Conservation (phyloP, 2,329 filamentous ascomycete genomes). For the Bimuria novae-zelandiae region DNA sequence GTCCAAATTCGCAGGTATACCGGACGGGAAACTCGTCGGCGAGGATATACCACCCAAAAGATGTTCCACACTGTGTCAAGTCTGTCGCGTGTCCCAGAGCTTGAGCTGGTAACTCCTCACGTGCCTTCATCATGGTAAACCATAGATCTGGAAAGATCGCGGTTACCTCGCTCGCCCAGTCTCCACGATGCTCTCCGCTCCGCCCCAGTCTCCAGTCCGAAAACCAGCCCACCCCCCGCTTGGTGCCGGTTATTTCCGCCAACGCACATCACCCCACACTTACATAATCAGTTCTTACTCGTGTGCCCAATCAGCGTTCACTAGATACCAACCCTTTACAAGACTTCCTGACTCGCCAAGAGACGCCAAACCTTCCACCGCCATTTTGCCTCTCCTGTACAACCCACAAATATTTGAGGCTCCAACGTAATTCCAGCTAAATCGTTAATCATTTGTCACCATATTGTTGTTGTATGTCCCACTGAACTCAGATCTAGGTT, state of each 20-base stretch:
- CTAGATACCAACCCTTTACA: not conserved
- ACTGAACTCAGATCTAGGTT: not conserved
- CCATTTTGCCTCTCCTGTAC: not conserved
- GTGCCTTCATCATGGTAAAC: constrained; percentile 2
- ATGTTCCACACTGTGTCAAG: too few relatives aligned
- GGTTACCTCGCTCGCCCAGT: constrained; percentile 5
- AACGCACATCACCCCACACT: constrained; percentile 13
- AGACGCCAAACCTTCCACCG: constrained; percentile 6
- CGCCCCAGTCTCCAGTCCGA: constrained; percentile 27
- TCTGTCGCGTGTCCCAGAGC: too few relatives aligned
- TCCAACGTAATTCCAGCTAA: not conserved
- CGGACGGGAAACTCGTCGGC: too few relatives aligned
- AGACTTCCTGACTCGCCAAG: constrained; percentile 1
- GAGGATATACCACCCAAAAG: too few relatives aligned
- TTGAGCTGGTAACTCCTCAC: too few relatives aligned
- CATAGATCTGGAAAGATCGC: constrained; percentile 3
- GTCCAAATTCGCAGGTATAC: not conserved
- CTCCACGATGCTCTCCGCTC: constrained; percentile 26
- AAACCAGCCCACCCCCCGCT: constrained; percentile 11
- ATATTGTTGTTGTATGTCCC: not conserved
- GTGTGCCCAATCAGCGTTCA: too few relatives aligned
- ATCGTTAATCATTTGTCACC: constrained; percentile 3
- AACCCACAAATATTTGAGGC: constrained; percentile 2
- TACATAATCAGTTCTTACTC: not conserved
- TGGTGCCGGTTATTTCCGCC: constrained; percentile 22